Evolutionary conservation across 768 basidiomycete species (phyloP).

Genomic region (Auricularia cornea): DNA sequence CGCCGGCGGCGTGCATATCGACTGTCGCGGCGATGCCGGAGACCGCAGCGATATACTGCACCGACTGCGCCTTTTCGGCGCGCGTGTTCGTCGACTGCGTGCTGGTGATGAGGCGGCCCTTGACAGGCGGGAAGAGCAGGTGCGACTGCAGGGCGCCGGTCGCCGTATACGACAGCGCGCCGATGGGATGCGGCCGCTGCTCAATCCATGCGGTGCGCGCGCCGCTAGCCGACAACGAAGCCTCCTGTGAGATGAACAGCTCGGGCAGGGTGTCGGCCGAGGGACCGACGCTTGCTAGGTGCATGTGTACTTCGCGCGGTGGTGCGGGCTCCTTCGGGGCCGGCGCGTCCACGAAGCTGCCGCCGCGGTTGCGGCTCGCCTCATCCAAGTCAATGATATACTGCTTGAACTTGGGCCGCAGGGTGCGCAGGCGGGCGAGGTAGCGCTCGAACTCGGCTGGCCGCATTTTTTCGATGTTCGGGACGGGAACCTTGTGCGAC

Average conservation of each 20-base stretch:
- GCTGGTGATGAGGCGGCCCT: slow-evolving; percentile 48
- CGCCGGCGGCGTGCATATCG: slow-evolving; percentile 13
- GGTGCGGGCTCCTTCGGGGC: not conserved
- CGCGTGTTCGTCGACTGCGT: slow-evolving; percentile 2
- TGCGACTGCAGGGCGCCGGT: slow-evolving; percentile 46
- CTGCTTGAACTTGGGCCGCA: slow-evolving; percentile 47
- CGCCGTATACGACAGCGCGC: slow-evolving; percentile 52
- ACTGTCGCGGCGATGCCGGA: slow-evolving; percentile 23
- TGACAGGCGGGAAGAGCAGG: slow-evolving; percentile 42
- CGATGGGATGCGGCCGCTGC: slow-evolving; percentile 55
- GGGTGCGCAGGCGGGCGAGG: slow-evolving; percentile 45
- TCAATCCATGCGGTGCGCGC: slow-evolving; percentile 31
- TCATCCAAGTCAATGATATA: slow-evolving; percentile 30
- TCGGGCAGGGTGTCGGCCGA: not conserved
- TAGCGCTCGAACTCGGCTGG: slow-evolving; percentile 49
- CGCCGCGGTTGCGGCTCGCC: slow-evolving; percentile 3
- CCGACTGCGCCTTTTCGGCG: slow-evolving; percentile 8
- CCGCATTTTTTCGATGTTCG: slow-evolving; percentile 56
- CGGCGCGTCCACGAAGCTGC: not conserved
- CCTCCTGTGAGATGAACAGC: not conserved
- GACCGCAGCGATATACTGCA: slow-evolving; percentile 18
- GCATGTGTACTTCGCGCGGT: not conserved
- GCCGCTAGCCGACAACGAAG: not conserved
- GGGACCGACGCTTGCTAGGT: not conserved
- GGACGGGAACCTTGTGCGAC: slow-evolving; percentile 26